These are phyloP conservation scores for Chenopodium album DNA, from an alignment of 148 eudicot genomes.

Conservation along the genomic window DNA sequence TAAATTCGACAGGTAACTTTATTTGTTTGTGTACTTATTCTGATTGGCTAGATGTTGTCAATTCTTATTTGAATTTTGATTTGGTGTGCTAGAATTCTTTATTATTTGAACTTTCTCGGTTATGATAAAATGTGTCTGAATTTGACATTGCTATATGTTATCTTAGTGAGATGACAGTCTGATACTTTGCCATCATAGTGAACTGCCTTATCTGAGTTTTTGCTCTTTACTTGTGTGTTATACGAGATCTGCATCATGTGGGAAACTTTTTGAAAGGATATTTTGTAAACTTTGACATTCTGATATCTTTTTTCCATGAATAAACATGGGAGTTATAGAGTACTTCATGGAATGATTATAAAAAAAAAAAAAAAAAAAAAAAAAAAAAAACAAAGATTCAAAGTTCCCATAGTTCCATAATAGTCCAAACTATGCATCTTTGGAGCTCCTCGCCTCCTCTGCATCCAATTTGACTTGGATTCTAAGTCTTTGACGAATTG, in stretches of 20 bases:
- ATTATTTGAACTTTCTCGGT: background rate
- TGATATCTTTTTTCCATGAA: background rate
- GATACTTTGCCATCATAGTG: background rate
- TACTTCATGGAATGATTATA: background rate
- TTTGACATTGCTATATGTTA: background rate
- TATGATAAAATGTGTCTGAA: background rate
- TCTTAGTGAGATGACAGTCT: background rate
- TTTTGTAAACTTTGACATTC: background rate
- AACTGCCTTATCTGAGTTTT: background rate
- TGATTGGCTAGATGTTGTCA: background rate
- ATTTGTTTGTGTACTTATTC: background rate
- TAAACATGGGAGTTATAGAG: background rate
- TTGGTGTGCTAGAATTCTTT: background rate
- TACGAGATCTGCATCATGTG: background rate
- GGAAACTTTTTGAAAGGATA: background rate
- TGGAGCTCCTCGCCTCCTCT: background rate
- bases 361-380: no score
- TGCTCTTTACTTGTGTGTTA: background rate
- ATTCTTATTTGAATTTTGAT: background rate
- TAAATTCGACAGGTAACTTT: slow-evolving; percentile 58
- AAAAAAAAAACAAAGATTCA: background rate
- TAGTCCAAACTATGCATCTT: background rate
- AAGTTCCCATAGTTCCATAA: background rate
- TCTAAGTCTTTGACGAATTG: background rate
- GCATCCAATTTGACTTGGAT: background rate